Base-by-base conservation (phyloP, 371 early-diverging fungal species). In the Parasitella parasitica region DNA sequence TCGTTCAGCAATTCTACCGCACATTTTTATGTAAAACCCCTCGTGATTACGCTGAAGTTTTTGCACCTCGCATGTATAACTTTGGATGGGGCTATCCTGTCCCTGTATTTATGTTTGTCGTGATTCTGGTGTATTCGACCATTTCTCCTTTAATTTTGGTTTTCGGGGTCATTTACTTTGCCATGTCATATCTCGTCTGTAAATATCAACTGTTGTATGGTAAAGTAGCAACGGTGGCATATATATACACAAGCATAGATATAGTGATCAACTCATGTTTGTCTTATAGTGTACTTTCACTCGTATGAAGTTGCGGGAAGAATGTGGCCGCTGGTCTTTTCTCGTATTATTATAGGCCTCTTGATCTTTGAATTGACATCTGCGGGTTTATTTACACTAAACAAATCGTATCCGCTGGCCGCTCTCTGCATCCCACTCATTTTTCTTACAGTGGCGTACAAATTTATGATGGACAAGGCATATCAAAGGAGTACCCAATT, bases 301-400 rank as follows among this genome's bases (percentile, higher is more conserved):
- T 82, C 85, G 4, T 94, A 90, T 61, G 94, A 94, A 72, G 85
- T 92, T 1, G 85, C 86, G 5, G 94, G 94, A 15, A 81, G 86
- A 66, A 83, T 84, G 64, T 90, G 90, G 79, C 92, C 93, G 15
- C 64, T 85, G 61, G 86, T 86, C 13, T 89, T 90, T 56, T 80
- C 87, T 3, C 83, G 94, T 15, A 86, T 91, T 59, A 80, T 92
- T 22, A 67, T 83, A n/a, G 89, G 90, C 0, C 68, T 94, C 15
- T 52, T 89, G 22, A 78, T 94, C n/a, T 92, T 90, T 72, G 91
- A 94, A 63, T 57, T 89, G 37, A 83, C 90, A 52, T 89, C 92
- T 60, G 86, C 89, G 54, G 93, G 91, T 6, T 73, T 91, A 11
- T 87, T 92, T 52, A 85, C 87, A 4, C 69, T 93, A 11, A 79